Percentiles rank a stretch among this genome's conserved stretches.
These are phyloP conservation scores for Solanum okadae DNA, from an alignment of 257 asterid genomes.

Conservation along the genomic window DNA sequence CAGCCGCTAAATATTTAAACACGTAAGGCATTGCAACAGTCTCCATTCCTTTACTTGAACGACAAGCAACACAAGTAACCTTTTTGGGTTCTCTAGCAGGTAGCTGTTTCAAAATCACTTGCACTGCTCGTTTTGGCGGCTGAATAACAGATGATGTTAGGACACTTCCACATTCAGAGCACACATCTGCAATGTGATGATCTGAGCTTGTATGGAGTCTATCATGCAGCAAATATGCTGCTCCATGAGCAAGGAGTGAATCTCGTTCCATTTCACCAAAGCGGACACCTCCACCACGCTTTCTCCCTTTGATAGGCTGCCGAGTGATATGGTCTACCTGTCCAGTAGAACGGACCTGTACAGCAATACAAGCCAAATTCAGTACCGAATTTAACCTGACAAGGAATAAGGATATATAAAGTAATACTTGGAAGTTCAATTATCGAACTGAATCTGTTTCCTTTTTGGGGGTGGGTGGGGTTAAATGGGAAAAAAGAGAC, in stretches of 20 bases:
- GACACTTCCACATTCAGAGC: constrained; percentile 83
- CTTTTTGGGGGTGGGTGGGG: neutral
- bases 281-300: constrained; percentile 94
- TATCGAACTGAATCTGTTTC: neutral
- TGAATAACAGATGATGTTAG: constrained; percentile 58
- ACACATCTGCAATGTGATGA: constrained; percentile 82
- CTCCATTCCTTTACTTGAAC: constrained; percentile 87
- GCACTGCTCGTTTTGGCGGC: constrained; percentile 33
- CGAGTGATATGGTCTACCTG: constrained; percentile 69
- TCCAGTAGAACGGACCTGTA: constrained; percentile 95
- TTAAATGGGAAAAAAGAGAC: neutral
- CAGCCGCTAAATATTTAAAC: constrained; percentile 82
- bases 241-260: constrained; percentile 93
- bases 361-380: neutral
- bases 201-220: constrained; percentile 93
- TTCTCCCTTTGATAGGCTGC: constrained; percentile 94
- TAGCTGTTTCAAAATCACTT: constrained; percentile 43
- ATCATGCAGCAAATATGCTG: constrained; percentile 85
- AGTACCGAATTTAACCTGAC: neutral
- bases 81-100: constrained; percentile 52
- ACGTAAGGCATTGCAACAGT: constrained; percentile 96
- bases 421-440: neutral
- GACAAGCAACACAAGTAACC: constrained; percentile 58
- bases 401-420: neutral
- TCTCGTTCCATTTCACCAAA: constrained; percentile 99